Evolutionary conservation across 768 basidiomycete species (phyloP), one percentile per base, ranked within the genome.

Genomic region (Russula olivacea): DNA sequence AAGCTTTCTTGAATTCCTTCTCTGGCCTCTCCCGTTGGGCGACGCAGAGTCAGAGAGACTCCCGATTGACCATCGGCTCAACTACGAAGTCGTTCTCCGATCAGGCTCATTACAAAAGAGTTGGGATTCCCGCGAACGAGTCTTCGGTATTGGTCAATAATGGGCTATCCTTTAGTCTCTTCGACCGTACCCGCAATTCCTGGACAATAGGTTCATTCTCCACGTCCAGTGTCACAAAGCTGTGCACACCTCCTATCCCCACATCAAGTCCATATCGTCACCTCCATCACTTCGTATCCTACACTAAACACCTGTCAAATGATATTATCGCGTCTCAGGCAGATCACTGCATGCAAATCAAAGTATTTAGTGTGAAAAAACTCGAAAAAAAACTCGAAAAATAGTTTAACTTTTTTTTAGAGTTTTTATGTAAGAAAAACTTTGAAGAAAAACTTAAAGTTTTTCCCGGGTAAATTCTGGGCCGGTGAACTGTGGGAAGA

Each of bases 321-420:
- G 65, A 69, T 38, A 66, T 79, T 40, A 66, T 83, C 30, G 76
- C 77, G 30, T 68, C 71, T 21, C 81, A 83, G 66, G 66, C 63
- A 0, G 69, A n/a, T n/a, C n/a, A n/a, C n/a, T n/a, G n/a, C n/a
- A n/a, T n/a, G n/a, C n/a, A n/a, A n/a, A n/a, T n/a, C n/a, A n/a
- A n/a, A n/a, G n/a, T n/a, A n/a, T n/a, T n/a, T n/a, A n/a, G n/a
- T n/a, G n/a, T n/a, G n/a, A n/a, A n/a, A n/a, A n/a, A n/a, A n/a
- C n/a, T n/a, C n/a, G n/a, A n/a, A n/a, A n/a, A n/a, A n/a, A n/a
- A n/a, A n/a, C n/a, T n/a, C n/a, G n/a, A n/a, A n/a, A n/a, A n/a
- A n/a, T n/a, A n/a, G n/a, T n/a, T n/a, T n/a, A n/a, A n/a, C n/a
- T n/a, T n/a, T n/a, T n/a, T n/a, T n/a, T n/a, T n/a, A n/a, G n/a